Base-by-base conservation (phyloP, 2,329 filamentous ascomycete genomes). In the Colletotrichum chlorophyti region DNA sequence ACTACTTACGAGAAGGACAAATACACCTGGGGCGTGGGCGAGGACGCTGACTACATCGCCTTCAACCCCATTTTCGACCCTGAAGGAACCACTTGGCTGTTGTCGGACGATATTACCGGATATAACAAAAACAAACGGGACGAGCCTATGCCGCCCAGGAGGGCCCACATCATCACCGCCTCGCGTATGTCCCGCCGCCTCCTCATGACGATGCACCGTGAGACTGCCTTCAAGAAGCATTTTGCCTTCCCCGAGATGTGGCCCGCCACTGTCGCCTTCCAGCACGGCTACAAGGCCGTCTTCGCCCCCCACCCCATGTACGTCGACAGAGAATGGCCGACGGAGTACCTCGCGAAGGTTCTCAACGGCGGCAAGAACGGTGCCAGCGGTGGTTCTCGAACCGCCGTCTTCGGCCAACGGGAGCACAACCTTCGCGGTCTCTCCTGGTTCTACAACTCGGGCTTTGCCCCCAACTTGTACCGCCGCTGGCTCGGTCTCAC, bases 161-260 rank as follows among this genome's bases (percentile, higher is more conserved):
- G 94, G 21, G 89, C 91, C 35, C 90, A 91, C 65, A 96, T 98
- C 75, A 94, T 97, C 71, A 94, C 93, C 0, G 89, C 93, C 0
- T 90, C 90, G 1, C 87, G 94, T 50, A 89, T 98, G 76, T 95
- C 90, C 11, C 87, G 88, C 45, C 86, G 86, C 42, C 85, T 97
- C 43, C 82, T 98, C 12, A 79, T 87, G 61, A 89, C 89, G 15
- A 98, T 98, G 94, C 94, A 98, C 78, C 84, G 87, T 53, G 93
- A 97, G 77, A 97, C 93, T 4, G 86, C 88, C 26, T 84, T 91
- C 67, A 88, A 89, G 69, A 93, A 93, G 66, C 91, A 96, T 73
- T 91, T 91, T 63, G 96, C 95, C 78, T 96, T 96, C 71, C 91
- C 93, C 0, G 94, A 98, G 74, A 97, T 97, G 93, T 97, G 92